Evolutionary conservation across 495 filamentous ascomycete species (phyloP), one percentile per base, ranked within the genome.

Genomic region (Tuber aestivum): DNA sequence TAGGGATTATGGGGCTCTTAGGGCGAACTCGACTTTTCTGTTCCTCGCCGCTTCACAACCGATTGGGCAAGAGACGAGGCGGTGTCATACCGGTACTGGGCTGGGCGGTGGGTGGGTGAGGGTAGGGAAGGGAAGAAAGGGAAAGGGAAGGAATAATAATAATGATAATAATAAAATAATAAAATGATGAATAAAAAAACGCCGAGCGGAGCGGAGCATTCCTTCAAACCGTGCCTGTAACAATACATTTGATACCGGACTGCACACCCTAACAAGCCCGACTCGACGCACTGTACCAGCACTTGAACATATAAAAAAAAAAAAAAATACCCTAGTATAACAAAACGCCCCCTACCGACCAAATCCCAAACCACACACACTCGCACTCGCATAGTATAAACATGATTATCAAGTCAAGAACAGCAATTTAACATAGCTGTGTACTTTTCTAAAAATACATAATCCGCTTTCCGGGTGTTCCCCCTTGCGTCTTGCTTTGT

Each of bases 261-360:
- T 10, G 50, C 21, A 79, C 44, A 79, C 44, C 70, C 42, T 40
- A 70, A 77, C 44, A 72, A 56, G 50, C 72, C 70, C 40, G 32
- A 45, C 72, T 72, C 41, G 75, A 77, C 56, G 70, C 77, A 42
- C 44, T 70, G 45, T 48, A 41, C 71, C 48, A 41, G 42, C 75
- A 70, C 71, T 70, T 70, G 68, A 79, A 79, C 70, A 74, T 73
- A 37, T 61, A 74, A 76, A 20, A 74, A 79, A 3, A 79, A 42
- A 41, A 35, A 74, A 79, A 3, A 79, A 42, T 37, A 35, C 76
- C 48, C 44, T 61, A 14, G 68, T 69, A 72, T 70, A 68, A 78
- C n/a, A 70, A 37, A 79, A 70, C 68, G 61, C 70, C 75, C 37
- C 38, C 3, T 35, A 76, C 72, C 45, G 41, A 48, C 68, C 65